Conservation (phyloP, 495 filamentous ascomycete genomes). For the Hypomontagnella monticulosa region DNA sequence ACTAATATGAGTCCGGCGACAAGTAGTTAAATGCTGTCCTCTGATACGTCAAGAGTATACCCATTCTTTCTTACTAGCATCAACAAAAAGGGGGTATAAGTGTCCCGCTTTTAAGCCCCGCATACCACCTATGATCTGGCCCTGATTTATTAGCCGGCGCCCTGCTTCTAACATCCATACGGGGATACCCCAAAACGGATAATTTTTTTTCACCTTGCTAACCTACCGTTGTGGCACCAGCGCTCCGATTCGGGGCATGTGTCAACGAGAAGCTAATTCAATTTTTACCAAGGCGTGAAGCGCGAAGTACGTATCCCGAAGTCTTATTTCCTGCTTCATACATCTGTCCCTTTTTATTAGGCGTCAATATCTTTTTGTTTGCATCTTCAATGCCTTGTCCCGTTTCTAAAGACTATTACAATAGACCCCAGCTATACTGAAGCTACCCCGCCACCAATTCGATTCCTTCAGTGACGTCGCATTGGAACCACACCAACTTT, state of each 20-base stretch:
- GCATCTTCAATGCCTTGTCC: neutral
- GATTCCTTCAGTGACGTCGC: slow-evolving; percentile 13
- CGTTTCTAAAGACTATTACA: neutral
- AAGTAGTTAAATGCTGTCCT: too few species aligned
- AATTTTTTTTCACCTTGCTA: slow-evolving; percentile 26
- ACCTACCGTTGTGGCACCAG: slow-evolving; percentile 24
- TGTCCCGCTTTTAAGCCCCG: slow-evolving; percentile 28
- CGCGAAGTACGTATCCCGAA: neutral
- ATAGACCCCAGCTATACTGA: slow-evolving; percentile 3
- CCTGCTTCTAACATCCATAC: slow-evolving; percentile 1
- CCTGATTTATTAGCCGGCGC: slow-evolving; percentile 7
- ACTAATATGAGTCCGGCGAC: too few species aligned
- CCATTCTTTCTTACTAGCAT: too few species aligned
- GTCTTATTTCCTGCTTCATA: slow-evolving; percentile 1
- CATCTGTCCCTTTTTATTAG: neutral
- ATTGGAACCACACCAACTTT: neutral
- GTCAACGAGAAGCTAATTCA: slow-evolving; percentile 26
- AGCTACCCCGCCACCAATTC: slow-evolving; percentile 33
- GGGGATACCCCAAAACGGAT: slow-evolving; percentile 5
- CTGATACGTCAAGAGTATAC: neutral
- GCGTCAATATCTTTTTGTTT: slow-evolving; percentile 1
- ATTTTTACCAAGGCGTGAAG: slow-evolving; percentile 11
- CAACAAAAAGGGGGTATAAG: neutral
- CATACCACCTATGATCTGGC: neutral
- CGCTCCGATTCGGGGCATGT: slow-evolving; percentile 45